Evolutionary conservation across 306 rosid species (phyloP).

Genomic region (Vicia faba): DNA sequence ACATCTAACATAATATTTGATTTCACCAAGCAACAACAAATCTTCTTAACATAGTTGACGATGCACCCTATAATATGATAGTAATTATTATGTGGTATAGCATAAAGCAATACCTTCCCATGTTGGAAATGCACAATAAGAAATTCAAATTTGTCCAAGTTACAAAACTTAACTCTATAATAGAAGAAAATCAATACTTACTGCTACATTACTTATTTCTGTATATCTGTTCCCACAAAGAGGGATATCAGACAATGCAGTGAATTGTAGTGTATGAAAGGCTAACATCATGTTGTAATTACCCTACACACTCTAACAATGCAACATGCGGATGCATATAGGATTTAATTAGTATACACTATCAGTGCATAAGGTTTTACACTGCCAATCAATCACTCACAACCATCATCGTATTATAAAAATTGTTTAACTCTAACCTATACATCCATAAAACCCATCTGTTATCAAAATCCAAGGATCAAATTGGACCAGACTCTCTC

Average conservation of each 20-base stretch:
- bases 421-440: neutral
- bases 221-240: constrained; percentile 21
- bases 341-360: neutral
- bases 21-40: constrained; percentile 25
- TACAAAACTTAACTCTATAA: constrained; percentile 7
- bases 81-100: constrained; percentile 15
- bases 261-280: neutral
- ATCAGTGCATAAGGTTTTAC: neutral
- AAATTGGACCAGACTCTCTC: neutral
- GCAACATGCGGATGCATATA: constrained; percentile 6
- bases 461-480: constrained; percentile 9
- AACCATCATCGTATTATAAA: neutral
- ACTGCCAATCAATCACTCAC: too few relatives aligned
- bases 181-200: constrained; percentile 5
- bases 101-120: constrained; percentile 8
- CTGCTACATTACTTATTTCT: neutral
- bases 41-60: neutral
- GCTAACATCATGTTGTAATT: neutral
- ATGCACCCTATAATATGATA: constrained; percentile 8
- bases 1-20: constrained; percentile 8
- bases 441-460: neutral
- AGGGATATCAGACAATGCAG: neutral
- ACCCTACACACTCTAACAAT: neutral
- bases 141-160: constrained; percentile 13
- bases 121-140: constrained; percentile 18